These are phyloP conservation scores for Talaromyces thailandensis DNA, from an alignment of 495 filamentous ascomycete genomes.

Conservation along the genomic window DNA sequence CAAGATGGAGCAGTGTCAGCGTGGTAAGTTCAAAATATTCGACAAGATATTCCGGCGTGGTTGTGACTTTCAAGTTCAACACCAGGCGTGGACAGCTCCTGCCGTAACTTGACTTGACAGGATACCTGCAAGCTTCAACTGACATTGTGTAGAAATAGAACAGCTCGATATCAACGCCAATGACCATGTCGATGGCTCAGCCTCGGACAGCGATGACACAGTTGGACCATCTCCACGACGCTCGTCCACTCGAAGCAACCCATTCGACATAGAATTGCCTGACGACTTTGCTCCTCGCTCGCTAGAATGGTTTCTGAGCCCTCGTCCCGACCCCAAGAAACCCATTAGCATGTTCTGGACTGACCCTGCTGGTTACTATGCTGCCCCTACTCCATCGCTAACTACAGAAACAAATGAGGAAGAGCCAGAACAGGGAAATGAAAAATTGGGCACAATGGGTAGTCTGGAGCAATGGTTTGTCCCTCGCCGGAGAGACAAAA, in stretches of 20 bases:
- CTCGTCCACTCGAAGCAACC: background rate
- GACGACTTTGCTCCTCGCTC: background rate
- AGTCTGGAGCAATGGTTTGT: background rate
- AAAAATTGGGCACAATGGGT: constrained; percentile 1
- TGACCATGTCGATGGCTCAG: background rate
- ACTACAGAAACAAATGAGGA: background rate
- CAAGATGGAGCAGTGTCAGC: background rate
- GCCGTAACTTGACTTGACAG: background rate
- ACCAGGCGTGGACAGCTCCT: background rate
- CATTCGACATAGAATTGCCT: constrained; percentile 1
- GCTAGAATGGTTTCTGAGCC: background rate
- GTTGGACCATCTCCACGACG: background rate
- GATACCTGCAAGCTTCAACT: background rate
- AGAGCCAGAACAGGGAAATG: background rate
- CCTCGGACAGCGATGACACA: background rate
- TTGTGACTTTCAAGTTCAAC: background rate
- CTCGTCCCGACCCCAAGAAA: background rate
- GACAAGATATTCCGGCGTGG: background rate
- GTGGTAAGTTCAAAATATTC: background rate
- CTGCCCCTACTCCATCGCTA: background rate
- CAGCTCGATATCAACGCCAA: background rate
- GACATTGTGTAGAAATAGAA: background rate
- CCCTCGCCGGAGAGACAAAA: background rate
- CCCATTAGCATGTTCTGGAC: background rate
- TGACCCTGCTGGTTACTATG: background rate